Conservation (phyloP, 176 grass and related monocot genomes). For the Lolium perenne region DNA sequence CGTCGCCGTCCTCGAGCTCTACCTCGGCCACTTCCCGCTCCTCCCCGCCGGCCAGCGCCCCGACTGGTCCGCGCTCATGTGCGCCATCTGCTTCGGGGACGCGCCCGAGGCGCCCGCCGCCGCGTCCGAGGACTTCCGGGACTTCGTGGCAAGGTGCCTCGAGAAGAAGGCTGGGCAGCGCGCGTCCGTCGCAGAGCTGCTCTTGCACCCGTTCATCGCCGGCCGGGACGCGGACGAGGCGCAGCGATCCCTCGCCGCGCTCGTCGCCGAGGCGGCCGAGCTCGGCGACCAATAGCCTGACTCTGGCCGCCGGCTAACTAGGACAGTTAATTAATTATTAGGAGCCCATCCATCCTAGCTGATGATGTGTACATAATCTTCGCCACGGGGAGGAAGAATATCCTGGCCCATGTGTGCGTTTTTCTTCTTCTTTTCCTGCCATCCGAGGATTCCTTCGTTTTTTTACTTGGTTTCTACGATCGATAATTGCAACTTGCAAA, state of each 20-base stretch:
- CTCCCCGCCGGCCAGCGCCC: constrained; percentile 74
- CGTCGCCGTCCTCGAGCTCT: constrained; percentile 70
- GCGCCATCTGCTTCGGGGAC: constrained; percentile 84
- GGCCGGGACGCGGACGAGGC: constrained; percentile 52
- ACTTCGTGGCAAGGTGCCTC: constrained; percentile 80
- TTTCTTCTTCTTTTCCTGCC: not conserved
- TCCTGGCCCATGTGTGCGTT: not conserved
- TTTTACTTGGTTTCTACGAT: not conserved
- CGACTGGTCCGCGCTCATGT: constrained; percentile 93
- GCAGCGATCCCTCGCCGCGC: constrained; percentile 51
- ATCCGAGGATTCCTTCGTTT: constrained; percentile 35
- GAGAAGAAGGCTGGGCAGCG: constrained; percentile 77
- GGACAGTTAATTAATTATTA: not conserved
- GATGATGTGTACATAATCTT: constrained; percentile 55
- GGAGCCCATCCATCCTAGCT: constrained; percentile 23
- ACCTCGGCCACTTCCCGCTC: constrained; percentile 86
- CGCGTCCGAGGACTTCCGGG: constrained; percentile 67
- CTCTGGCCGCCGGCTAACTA: constrained; percentile 16
- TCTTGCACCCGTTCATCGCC: constrained; percentile 77
- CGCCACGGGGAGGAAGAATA: constrained; percentile 44
- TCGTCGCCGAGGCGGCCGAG: constrained; percentile 49
- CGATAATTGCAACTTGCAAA: not conserved
- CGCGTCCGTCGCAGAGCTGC: constrained; percentile 71
- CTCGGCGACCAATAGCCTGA: constrained; percentile 32
- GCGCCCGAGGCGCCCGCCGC: constrained; percentile 59